Evolutionary conservation across 257 asterid genomes (phyloP), one percentile per base, ranked within the genome.

Genomic region (Lycium barbarum): DNA sequence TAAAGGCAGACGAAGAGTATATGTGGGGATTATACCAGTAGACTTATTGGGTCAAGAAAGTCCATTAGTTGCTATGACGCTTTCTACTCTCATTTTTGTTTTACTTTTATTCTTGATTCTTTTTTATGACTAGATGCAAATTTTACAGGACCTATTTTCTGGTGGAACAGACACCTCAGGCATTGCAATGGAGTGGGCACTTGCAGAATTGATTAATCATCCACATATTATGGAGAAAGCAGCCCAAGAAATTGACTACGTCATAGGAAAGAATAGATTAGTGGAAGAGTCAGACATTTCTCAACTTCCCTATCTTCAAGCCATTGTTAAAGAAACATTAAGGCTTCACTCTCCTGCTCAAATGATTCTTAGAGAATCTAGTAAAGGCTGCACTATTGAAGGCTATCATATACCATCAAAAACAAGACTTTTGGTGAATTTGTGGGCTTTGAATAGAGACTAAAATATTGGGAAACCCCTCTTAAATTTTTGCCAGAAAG

Each of bases 141-240:
- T 9, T 70, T 55, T 54, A 63, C 94, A 92, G 98, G 97, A 93
- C 87, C 85, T 94, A 83, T 94, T 93, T 79, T 88, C 88, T 8
- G 98, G 95, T 0, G 98, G 97, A 84, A 94, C 97, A 0, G 94
- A 93, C 71, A 92, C 98, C 84, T 92, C 98, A 85, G 97, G 97
- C 10, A 91, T 93, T 70, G 91, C 98, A 61, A 63, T 87, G 33
- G 95, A 94, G 79, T 92, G 98, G 98, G 97, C 98, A 51, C 74
- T 94, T 3, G 88, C 97, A 2, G 98, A 94, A 88, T 89, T 93
- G 9, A 91, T 94, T 65, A 93, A 93, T 72, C 91, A 91, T 81
- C 97, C 98, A 43, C 38, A 87, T 18, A 87, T 91, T 13, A 20
- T 94, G 83, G 57, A 86, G 55, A 94, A 88, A 9, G 93, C 92